Conservation (phyloP, 805 yeast species). For the Lipomyces kockii region DNA sequence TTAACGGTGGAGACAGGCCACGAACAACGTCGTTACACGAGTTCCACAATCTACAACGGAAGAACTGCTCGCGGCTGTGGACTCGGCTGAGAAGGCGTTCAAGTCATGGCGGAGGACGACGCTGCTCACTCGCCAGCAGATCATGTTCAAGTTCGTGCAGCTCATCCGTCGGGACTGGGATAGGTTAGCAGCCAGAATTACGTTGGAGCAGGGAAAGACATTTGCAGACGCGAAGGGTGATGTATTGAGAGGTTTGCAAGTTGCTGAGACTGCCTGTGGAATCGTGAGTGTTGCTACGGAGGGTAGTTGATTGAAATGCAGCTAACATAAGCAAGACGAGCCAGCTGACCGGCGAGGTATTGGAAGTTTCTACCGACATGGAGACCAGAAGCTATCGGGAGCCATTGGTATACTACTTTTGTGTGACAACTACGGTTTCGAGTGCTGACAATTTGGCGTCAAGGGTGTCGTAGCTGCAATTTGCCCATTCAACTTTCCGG, state of each 20-base stretch:
- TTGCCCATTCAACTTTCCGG: conserved; percentile 83
- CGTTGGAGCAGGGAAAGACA: conserved; percentile 77
- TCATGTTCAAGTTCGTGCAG: conserved; percentile 69
- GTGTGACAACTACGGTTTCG: neutral
- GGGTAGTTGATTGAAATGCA: neutral
- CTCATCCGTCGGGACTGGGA: conserved; percentile 69
- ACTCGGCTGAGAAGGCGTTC: conserved; percentile 67
- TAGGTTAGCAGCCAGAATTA: conserved; percentile 65
- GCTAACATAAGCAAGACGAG: conserved; percentile 39
- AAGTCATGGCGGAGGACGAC: conserved; percentile 58
- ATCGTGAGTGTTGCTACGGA: conserved; percentile 49
- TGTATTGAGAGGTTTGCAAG: conserved; percentile 76
- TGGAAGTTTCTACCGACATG: conserved; percentile 75
- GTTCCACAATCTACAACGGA: conserved; percentile 74
- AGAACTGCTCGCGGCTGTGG: conserved; percentile 69
- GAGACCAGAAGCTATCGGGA: conserved; percentile 77
- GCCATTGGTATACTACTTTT: conserved; percentile 32
- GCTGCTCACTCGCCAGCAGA: conserved; percentile 60
- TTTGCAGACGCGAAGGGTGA: conserved; percentile 76
- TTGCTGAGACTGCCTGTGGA: conserved; percentile 74
- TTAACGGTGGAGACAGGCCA: conserved; percentile 49
- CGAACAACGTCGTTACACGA: conserved; percentile 64
- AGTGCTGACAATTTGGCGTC: too few species aligned
- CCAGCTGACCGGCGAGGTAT: conserved; percentile 64
- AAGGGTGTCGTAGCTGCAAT: conserved; percentile 74